A percentile compares a stretch with the other conserved stretches of the same genome.
Conservation (phyloP, 1,284 basidiomycete species). For the Ustilago xerochloae region DNA sequence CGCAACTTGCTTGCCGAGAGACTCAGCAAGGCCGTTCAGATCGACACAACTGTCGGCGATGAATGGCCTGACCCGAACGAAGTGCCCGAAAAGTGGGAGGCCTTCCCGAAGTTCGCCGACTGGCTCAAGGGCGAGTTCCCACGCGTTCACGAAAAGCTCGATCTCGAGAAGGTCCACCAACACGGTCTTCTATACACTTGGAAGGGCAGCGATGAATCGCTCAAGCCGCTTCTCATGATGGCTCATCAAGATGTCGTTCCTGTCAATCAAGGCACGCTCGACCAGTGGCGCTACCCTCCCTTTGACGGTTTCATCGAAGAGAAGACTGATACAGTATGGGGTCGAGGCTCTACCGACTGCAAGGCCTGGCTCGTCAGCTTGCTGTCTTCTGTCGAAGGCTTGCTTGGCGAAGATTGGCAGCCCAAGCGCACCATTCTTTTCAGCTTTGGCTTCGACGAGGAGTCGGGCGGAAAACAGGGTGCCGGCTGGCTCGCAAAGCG, state of each 20-base stretch:
- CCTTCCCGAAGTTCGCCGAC: constrained; percentile 51
- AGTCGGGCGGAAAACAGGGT: constrained; percentile 68
- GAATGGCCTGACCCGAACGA: constrained; percentile 50
- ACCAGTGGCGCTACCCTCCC: constrained; percentile 71
- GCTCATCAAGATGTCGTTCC: constrained; percentile 72
- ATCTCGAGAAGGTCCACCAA: constrained; percentile 72
- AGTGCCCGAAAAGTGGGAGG: constrained; percentile 41
- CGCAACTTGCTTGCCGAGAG: constrained; percentile 38
- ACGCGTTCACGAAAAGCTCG: constrained; percentile 39
- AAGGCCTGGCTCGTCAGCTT: constrained; percentile 70
- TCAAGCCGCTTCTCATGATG: constrained; percentile 77
- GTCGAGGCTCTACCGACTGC: constrained; percentile 67
- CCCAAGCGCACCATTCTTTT: constrained; percentile 72
- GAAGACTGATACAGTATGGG: constrained; percentile 71
- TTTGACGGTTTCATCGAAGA: constrained; percentile 71
- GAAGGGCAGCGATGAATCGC: constrained; percentile 73
- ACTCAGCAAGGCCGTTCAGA: constrained; percentile 56
- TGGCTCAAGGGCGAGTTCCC: constrained; percentile 54
- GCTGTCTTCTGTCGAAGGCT: constrained; percentile 71
- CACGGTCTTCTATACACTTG: constrained; percentile 77
- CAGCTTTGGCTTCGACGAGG: constrained; percentile 80
- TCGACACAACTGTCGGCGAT: constrained; percentile 59
- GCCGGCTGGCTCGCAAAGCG: constrained; percentile 48
- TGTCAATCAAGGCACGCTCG: constrained; percentile 70
- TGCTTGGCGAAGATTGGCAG: constrained; percentile 69